Evolutionary conservation across 139 green algal species (phyloP).

Genomic region (Micromonas pusilla): DNA sequence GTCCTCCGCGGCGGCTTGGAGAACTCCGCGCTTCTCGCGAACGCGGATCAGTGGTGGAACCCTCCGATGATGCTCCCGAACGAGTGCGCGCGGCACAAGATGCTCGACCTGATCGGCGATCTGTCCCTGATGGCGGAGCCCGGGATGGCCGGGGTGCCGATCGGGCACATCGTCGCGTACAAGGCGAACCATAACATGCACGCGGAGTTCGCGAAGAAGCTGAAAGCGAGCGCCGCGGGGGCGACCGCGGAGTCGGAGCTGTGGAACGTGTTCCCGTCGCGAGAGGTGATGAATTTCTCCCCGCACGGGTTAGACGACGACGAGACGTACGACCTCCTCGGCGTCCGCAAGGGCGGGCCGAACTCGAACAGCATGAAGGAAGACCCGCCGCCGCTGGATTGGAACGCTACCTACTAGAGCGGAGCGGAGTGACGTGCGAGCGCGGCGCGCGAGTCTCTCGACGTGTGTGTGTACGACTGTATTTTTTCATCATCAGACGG

Average conservation of each 20-base stretch:
- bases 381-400: too few species aligned
- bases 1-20: slow-evolving; percentile 45
- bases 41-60: slow-evolving; percentile 34
- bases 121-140: slow-evolving; percentile 46
- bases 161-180: slow-evolving; percentile 59
- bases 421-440: too few species aligned
- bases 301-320: too few species aligned
- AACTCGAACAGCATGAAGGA: too few species aligned
- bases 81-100: slow-evolving; percentile 59
- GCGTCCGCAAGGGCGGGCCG: too few species aligned
- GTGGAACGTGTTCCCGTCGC: too few species aligned
- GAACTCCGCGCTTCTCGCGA: slow-evolving; percentile 38
- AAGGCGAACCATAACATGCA: slow-evolving; percentile 51
- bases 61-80: slow-evolving; percentile 47
- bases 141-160: slow-evolving; percentile 51
- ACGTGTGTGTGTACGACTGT: too few species aligned
- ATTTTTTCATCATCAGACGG: too few species aligned
- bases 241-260: not conserved
- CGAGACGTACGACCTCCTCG: too few species aligned
- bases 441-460: too few species aligned
- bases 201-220: slow-evolving; percentile 38
- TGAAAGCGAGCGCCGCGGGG: not conserved
- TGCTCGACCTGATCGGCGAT: slow-evolving; percentile 55
- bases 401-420: too few species aligned
- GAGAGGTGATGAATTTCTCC: too few species aligned